Base-by-base conservation (phyloP, 306 rosid species). In the Aeschynomene evenia region DNA sequence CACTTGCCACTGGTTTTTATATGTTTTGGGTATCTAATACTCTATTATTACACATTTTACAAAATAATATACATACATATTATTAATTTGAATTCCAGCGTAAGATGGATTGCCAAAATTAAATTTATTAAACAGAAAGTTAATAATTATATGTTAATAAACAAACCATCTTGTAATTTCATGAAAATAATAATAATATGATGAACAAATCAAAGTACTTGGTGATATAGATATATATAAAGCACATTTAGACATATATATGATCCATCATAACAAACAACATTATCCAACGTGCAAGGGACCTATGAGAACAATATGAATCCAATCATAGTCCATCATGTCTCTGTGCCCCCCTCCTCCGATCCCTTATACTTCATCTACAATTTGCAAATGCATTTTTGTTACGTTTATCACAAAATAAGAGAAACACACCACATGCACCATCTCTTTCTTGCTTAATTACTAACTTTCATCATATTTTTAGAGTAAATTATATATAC, bases 281-380 rank as follows among this genome's bases (percentile, higher is more conserved):
- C 69, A 36, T 42, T 71, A 36, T 56, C 72, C 69, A 77, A 71
- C 69, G 73, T 78, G 77, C 70, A 63, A 68, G 70, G 55, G 68
- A 55, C 73, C 77, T 46, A 63, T 74, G 48, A 56, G 63, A 58
- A 56, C 80, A 74, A 63, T 49, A 45, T 69, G 56, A 80, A 75
- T 70, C 74, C 61, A 42, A 60, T 70, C 80, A 42, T 56, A 24
- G 18, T 11, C 49, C 45, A 74, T 54, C 73, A 49, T 75, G 74
- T 80, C 66, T 71, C 5, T 28, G 39, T 77, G 57, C 63, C 64
- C 68, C 62, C 76, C 73, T 21, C 23, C 36, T 50, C 72, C n/a
- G n/a, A n/a, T n/a, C n/a, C 37, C 34, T 31, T 9, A 51, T 29
- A 59, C 52, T 65, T 65, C 52, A 65, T 42, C 31, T 33, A 33